Base-by-base conservation (phyloP, 495 filamentous ascomycete species). In the Aspergillus diversus region DNA sequence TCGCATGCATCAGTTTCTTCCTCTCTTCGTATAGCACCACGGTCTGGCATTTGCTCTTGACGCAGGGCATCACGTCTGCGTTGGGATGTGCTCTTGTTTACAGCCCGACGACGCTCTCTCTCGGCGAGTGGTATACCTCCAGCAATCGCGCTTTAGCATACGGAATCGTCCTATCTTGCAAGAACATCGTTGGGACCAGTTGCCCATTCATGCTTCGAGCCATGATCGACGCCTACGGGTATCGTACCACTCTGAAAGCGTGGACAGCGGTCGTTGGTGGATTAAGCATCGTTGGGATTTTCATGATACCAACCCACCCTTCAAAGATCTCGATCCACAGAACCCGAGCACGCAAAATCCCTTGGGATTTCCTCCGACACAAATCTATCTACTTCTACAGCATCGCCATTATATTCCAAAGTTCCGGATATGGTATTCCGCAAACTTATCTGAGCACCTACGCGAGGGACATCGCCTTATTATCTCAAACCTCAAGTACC, bases 341-440 rank as follows among this genome's bases (percentile, higher is more conserved):
- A 71, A 59, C 57, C n/a, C 57, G 57, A 5, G 43, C 46, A 17
- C 57, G 57, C 32, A 50, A 50, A 15, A 59, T 59, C 32, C 57
- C 57, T 32, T 59, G 57, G 57, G 1, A 34, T 32, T 88, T 39
- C 87, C 87, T 32, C 63, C 81, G 0, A 72, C 74, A 8, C 59
- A 57, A 37, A n/a, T 59, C 57, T 7, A 59, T 59, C 88, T 39
- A 86, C 87, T 32, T 63, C 81, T 1, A 75, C 74, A 8, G 58
- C 61, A 43, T 75, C 2, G 83, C 82, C 32, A 88, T 89, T 66
- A 77, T 87, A 53, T 74, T 87, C 57, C 80, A 90, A 67, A 79
- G 81, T n/a, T 77, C 86, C 5, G 89, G 88, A 11, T 91, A 84
- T 70, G 90, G 90, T 72, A 75, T 92, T 1, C 89, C 88, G 0